A percentile compares a stretch with the other conserved stretches of the same genome.
Conservation (phyloP, 2,329 filamentous ascomycete genomes). For the Fusarium burgessii region DNA sequence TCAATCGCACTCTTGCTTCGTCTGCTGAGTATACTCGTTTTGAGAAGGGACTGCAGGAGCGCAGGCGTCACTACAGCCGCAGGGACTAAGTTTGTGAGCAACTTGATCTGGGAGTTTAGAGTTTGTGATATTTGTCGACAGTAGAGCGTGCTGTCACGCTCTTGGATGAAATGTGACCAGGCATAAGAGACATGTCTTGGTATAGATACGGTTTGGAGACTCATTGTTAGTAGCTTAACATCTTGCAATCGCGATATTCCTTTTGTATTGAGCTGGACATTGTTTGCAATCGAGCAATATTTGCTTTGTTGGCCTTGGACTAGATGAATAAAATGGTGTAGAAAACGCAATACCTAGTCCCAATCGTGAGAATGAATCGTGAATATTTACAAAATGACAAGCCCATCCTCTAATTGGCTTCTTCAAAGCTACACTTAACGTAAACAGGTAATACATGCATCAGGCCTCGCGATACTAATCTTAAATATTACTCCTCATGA, state of each 20-base stretch:
- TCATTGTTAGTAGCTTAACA: not conserved
- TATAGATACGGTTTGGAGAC: not conserved
- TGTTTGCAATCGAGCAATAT: too few species aligned
- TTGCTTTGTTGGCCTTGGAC: not conserved
- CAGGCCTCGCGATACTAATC: too few species aligned
- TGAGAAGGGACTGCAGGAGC: constrained; percentile 13
- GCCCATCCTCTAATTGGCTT: too few species aligned
- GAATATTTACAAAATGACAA: too few species aligned
- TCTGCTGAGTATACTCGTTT: not conserved
- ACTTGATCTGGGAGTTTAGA: not conserved
- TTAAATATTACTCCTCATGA: too few species aligned
- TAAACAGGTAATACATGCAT: too few species aligned
- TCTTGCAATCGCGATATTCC: too few species aligned
- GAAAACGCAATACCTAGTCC: rapidly evolving
- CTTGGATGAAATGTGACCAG: not conserved
- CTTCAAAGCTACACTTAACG: too few species aligned
- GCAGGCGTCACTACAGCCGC: not conserved
- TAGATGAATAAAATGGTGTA: not conserved
- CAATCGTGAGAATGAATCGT: rapidly evolving
- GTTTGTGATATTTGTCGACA: not conserved
- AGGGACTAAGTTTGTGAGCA: not conserved
- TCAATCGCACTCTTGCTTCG: not conserved
- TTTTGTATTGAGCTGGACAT: not conserved
- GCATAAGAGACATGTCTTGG: too few species aligned
- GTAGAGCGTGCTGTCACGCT: not conserved